Evolutionary conservation across 352 stramenopile genomes (phyloP).

Genomic region (Pythium vanterpoolii): DNA sequence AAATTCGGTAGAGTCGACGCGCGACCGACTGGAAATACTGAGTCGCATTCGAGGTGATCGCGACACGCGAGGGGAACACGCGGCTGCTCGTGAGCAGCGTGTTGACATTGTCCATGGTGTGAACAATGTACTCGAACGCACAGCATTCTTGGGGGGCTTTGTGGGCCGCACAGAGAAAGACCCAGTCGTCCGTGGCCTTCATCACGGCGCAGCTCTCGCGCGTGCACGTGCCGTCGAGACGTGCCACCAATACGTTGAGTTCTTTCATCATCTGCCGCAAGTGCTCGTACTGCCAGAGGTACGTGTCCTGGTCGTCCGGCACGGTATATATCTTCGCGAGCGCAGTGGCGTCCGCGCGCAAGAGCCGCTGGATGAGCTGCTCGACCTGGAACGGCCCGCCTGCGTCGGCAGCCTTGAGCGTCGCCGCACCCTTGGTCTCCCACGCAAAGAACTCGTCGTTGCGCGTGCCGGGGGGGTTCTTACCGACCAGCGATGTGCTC

Average conservation of each 20-base stretch:
- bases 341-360: slow-evolving; percentile 55
- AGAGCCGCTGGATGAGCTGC: slow-evolving; percentile 71
- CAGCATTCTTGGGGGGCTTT: slow-evolving; percentile 81
- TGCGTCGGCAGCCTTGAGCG: slow-evolving; percentile 22
- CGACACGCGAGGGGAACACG: slow-evolving; percentile 75
- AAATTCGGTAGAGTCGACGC: slow-evolving; percentile 77
- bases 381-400: slow-evolving; percentile 71
- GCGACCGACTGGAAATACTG: slow-evolving; percentile 88
- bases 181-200: slow-evolving; percentile 86
- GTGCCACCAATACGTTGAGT: slow-evolving; percentile 70
- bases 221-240: slow-evolving; percentile 63
- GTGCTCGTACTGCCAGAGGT: slow-evolving; percentile 86
- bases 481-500: slow-evolving; percentile 36
- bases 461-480: slow-evolving; percentile 69
- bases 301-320: slow-evolving; percentile 76
- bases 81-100: slow-evolving; percentile 77
- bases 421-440: slow-evolving; percentile 27
- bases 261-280: slow-evolving; percentile 83
- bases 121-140: slow-evolving; percentile 83
- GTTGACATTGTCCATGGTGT: slow-evolving; percentile 88
- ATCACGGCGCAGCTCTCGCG: slow-evolving; percentile 69
- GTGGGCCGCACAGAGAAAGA: slow-evolving; percentile 82
- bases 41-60: slow-evolving; percentile 72
- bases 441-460: slow-evolving; percentile 83
- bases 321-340: slow-evolving; percentile 68